phyloP scores from a whole-genome alignment of 495 filamentous ascomycete genomes.

The Bombardia bombarda region DNA sequence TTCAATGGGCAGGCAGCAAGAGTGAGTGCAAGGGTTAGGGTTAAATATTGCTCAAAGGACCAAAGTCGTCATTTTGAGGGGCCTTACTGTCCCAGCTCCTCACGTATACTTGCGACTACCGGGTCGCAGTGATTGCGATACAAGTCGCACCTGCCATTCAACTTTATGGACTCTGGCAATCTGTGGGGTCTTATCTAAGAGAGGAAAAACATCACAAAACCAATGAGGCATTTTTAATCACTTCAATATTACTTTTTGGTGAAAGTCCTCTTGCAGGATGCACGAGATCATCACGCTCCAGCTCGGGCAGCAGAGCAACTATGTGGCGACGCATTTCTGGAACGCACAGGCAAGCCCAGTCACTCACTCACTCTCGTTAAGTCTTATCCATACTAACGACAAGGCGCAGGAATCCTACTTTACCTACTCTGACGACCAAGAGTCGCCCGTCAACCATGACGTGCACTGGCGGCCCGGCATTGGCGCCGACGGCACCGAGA shows the following conservation, averaged over 20 bases:
- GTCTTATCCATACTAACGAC: background rate
- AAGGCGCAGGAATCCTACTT: slow-evolving; percentile 86
- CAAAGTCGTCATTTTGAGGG: too few relatives aligned
- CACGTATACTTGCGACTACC: too few relatives aligned
- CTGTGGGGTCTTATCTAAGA: too few relatives aligned
- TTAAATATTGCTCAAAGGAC: too few relatives aligned
- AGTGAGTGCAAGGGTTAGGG: too few relatives aligned
- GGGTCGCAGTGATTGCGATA: too few relatives aligned
- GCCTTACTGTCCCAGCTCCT: too few relatives aligned
- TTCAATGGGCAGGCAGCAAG: too few relatives aligned
- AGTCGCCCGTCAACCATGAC: slow-evolving; percentile 79
- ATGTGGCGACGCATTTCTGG: slow-evolving; percentile 97
- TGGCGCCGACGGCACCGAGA: slow-evolving; percentile 75
- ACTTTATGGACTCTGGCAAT: too few relatives aligned
- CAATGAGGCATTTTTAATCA: too few relatives aligned
- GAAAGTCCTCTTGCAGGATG: slow-evolving; percentile 43
- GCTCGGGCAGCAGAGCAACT: slow-evolving; percentile 87
- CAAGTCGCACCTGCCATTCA: too few relatives aligned
- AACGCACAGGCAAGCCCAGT: slow-evolving; percentile 60
- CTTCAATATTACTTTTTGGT: background rate
- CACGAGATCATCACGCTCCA: slow-evolving; percentile 95
- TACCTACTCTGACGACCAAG: slow-evolving; percentile 64
- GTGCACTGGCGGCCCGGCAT: slow-evolving; percentile 86
- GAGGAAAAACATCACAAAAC: too few relatives aligned
- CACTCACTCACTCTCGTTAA: background rate